Base-by-base conservation (phyloP, 179 eudicot genomes). In the Beta corolliflora region DNA sequence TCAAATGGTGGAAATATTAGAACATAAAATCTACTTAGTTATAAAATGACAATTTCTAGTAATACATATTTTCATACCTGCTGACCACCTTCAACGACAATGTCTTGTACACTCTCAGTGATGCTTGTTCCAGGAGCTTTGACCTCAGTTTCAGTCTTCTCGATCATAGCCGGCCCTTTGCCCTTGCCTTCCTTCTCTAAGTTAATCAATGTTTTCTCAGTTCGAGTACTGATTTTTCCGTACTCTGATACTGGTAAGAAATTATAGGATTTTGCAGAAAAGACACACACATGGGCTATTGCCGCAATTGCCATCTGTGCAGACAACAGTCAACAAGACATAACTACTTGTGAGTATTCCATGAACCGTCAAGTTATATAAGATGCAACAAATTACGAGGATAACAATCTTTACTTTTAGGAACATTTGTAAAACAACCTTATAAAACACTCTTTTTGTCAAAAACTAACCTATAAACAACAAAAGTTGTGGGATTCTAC, bases 261-360 rank as follows among this genome's bases (percentile, higher is more conserved):
- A 21, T 86, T 88, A 83, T 95, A 95, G 0, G 95, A 91, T 82
- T 87, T 91, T 25, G 87, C 88, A 1, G 98, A 89, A 85, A 95
- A 95, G 77, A 95, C 98, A 61, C 81, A 92, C 15, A 90, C 86
- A 80, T 95, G 99, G 81, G 99, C 98, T 80, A 91, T 66, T 21
- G 99, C 99, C 41, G 99, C 99, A 71, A 94, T 80, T 19, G 97
- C 94, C 99, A 95, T 95, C 98, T 95, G 89, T 64, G 16, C n/a
- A n/a, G n/a, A n/a, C n/a, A n/a, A n/a, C 18, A 72, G 71, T 63
- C 9, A 46, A 52, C 41, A 58, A 60, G 56, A 52, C 1, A 9
- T 52, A 72, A 59, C 53, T 31, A 50, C 21, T 44, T 77, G 50
- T 11, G 41, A 5, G 8, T 23, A 55, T 15, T 19, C 60, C 2